phyloP scores from a whole-genome alignment of 2,329 filamentous ascomycete genomes.

The Proliferodiscus dingleyae region DNA sequence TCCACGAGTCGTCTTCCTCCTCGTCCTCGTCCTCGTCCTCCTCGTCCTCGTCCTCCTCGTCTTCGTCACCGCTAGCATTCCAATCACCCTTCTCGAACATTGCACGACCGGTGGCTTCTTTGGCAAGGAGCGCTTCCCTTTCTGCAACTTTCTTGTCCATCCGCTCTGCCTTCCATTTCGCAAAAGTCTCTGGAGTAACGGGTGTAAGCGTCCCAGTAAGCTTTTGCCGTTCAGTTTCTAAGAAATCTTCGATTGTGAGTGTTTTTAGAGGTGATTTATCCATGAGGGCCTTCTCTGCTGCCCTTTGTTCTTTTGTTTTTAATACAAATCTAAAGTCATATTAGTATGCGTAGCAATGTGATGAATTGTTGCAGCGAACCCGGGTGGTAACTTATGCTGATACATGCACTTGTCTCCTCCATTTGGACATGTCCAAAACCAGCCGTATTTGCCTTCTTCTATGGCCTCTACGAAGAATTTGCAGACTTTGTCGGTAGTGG shows the following conservation, averaged over 20 bases:
- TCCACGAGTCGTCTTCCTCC: conserved; percentile 55
- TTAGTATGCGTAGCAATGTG: conserved; percentile 22
- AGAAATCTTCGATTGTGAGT: conserved; percentile 92
- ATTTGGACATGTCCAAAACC: conserved; percentile 98
- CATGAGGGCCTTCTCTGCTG: conserved; percentile 89
- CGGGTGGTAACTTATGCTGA: conserved; percentile 88
- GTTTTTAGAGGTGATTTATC: conserved; percentile 95
- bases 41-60: conserved; percentile 40
- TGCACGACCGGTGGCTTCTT: conserved; percentile 91
- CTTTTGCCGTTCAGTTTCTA: conserved; percentile 95
- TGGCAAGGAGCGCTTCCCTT: conserved; percentile 81
- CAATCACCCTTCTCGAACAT: conserved; percentile 97
- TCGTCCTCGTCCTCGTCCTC: conserved; percentile 30
- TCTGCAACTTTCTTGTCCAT: conserved; percentile 95
- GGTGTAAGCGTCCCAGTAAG: conserved; percentile 87
- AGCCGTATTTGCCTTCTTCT: conserved; percentile 97
- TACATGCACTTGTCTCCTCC: conserved; percentile 98
- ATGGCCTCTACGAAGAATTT: conserved; percentile 97
- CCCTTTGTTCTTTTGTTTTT: conserved; percentile 95
- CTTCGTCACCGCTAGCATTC: conserved; percentile 59
- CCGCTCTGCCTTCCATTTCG: conserved; percentile 95
- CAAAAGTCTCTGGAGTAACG: conserved; percentile 87
- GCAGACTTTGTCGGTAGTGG: conserved; percentile 97
- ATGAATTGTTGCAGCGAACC: conserved; percentile 54
- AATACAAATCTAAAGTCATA: conserved; percentile 68